Evolutionary conservation across 1,139 yeast species (phyloP).

Genomic region (Debaryomyces fabryi): DNA sequence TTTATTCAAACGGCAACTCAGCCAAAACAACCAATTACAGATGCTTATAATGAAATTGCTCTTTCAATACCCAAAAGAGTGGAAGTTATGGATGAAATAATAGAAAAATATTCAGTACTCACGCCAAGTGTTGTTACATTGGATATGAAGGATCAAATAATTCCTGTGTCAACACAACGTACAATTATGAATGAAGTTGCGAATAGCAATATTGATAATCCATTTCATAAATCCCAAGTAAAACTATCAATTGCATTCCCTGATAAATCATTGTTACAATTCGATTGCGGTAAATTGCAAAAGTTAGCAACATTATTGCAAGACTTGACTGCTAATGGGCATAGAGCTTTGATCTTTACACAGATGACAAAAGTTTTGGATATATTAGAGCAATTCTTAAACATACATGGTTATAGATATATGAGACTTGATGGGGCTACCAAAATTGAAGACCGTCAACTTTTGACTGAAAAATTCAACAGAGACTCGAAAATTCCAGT

Average conservation of each 20-base stretch:
- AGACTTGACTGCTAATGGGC: constrained; percentile 81
- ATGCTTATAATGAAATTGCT: constrained; percentile 33
- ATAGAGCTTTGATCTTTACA: constrained; percentile 92
- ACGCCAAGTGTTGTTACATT: constrained; percentile 86
- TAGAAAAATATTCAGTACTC: constrained; percentile 80
- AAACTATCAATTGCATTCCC: constrained; percentile 94
- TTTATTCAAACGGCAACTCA: constrained; percentile 23
- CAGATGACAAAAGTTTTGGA: constrained; percentile 98
- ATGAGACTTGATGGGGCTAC: constrained; percentile 98
- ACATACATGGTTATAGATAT: constrained; percentile 91
- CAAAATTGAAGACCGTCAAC: constrained; percentile 93
- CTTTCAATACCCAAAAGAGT: constrained; percentile 48
- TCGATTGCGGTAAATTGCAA: constrained; percentile 96
- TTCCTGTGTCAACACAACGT: constrained; percentile 40
- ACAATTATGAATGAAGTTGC: constrained; percentile 38
- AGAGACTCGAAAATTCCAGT: constrained; percentile 85
- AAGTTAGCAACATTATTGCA: constrained; percentile 75
- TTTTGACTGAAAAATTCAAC: constrained; percentile 90
- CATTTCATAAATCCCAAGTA: constrained; percentile 84
- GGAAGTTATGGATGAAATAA: constrained; percentile 45
- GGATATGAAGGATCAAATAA: constrained; percentile 65
- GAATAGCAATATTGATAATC: constrained; percentile 48
- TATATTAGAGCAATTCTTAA: constrained; percentile 87
- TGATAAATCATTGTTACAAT: constrained; percentile 86
- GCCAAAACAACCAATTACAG: constrained; percentile 13